Conservation (phyloP, 192 early-diverging fungal genomes). For the Cetraspora pellucida region DNA sequence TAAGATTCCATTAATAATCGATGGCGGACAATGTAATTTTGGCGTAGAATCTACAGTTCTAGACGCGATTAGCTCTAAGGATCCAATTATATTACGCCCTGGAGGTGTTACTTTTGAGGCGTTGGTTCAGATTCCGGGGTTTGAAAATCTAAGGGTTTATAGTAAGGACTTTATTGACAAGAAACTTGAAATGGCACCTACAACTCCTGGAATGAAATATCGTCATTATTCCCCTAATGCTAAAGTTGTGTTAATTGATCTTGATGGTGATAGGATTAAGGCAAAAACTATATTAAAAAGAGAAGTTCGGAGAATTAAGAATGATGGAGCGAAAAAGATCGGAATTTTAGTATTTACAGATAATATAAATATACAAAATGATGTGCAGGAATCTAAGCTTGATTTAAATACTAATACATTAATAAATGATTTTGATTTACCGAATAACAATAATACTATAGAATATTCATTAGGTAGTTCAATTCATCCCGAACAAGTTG, state of each 20-base stretch:
- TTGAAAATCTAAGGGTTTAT: conserved; percentile 75
- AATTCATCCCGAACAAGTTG: conserved; percentile 62
- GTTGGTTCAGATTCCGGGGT: conserved; percentile 60
- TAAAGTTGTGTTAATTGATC: conserved; percentile 75
- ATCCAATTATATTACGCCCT: conserved; percentile 84
- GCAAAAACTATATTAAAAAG: conserved; percentile 26
- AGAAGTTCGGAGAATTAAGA: conserved; percentile 39
- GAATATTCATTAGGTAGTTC: conserved; percentile 59
- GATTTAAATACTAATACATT: background rate
- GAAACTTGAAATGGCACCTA: conserved; percentile 76
- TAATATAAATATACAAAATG: conserved; percentile 8
- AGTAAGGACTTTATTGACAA: conserved; percentile 72
- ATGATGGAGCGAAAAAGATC: conserved; percentile 35
- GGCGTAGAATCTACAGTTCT: conserved; percentile 96
- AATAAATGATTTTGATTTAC: background rate
- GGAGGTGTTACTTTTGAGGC: conserved; percentile 90
- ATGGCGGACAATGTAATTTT: conserved; percentile 84
- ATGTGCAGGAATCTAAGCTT: conserved; percentile 29
- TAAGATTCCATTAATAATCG: conserved; percentile 85
- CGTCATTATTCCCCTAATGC: conserved; percentile 94
- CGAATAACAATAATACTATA: conserved; percentile 32
- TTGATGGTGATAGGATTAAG: conserved; percentile 7
- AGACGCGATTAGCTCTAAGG: conserved; percentile 66
- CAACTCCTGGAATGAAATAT: conserved; percentile 99
- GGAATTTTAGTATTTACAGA: conserved; percentile 4